Conservation (phyloP, 345 rosid genomes). For the thale cress (Arabidopsis thaliana) region DNA sequence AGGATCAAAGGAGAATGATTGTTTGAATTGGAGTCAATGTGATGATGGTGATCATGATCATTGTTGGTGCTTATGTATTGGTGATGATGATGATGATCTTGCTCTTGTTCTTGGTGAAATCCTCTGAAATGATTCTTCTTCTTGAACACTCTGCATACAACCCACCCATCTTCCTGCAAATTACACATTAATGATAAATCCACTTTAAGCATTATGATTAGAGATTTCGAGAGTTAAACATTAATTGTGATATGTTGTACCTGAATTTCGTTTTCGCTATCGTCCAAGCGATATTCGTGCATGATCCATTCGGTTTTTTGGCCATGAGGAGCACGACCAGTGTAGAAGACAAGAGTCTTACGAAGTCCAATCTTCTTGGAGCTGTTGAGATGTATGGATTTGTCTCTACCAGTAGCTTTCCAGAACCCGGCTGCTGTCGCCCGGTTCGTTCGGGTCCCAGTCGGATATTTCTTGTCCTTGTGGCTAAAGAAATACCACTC, state of each 20-base stretch:
- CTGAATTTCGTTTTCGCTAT: slow-evolving; percentile 70
- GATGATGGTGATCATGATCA: slow-evolving; percentile 42
- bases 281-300: slow-evolving; percentile 97
- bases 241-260: slow-evolving; percentile 35
- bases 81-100: slow-evolving; percentile 47
- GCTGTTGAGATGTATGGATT: slow-evolving; percentile 76
- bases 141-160: slow-evolving; percentile 88
- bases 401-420: slow-evolving; percentile 99
- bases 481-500: slow-evolving; percentile 99
- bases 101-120: slow-evolving; percentile 55
- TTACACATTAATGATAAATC: not conserved
- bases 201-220: not conserved
- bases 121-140: slow-evolving; percentile 73
- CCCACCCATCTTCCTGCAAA: slow-evolving; percentile 92
- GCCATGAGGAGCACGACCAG: slow-evolving; percentile 99
- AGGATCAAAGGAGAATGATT: slow-evolving; percentile 38
- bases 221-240: not conserved
- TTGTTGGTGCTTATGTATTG: slow-evolving; percentile 40
- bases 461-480: slow-evolving; percentile 98
- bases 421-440: slow-evolving; percentile 98
- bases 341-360: slow-evolving; percentile 97
- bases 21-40: slow-evolving; percentile 38
- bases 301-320: slow-evolving; percentile 98
- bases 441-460: slow-evolving; percentile 93
- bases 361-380: slow-evolving; percentile 92